Conservation (phyloP, 2,329 filamentous ascomycete species). For the Stachybotrys chlorohalonatus region DNA sequence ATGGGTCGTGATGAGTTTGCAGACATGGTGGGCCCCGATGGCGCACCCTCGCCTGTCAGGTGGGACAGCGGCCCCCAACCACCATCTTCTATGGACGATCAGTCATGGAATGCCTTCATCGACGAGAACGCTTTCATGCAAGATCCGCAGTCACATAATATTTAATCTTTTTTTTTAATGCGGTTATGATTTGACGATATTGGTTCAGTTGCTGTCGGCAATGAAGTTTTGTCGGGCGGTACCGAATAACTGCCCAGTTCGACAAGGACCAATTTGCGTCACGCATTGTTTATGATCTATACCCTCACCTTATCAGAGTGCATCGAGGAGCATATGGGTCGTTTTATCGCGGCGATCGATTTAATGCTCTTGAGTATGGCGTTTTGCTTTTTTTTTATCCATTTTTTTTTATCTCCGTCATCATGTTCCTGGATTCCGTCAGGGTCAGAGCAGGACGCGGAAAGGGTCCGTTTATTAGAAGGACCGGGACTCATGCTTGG, state of each 20-base stretch:
- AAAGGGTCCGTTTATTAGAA: not conserved
- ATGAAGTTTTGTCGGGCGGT: no score
- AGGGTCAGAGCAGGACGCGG: not conserved
- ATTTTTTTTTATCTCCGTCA: not conserved
- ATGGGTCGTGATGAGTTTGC: constrained; percentile 1
- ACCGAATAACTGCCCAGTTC: no score
- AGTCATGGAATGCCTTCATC: constrained; percentile 19
- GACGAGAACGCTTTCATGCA: constrained; percentile 11
- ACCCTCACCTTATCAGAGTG: not conserved
- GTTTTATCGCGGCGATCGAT: not conserved
- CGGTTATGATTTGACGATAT: not conserved
- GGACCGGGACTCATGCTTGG: not conserved
- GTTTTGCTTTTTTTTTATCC: not conserved
- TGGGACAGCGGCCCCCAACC: constrained; percentile 5
- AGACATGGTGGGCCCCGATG: not conserved
- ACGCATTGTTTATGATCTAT: not conserved
- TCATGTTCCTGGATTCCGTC: not conserved
- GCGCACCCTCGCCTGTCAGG: constrained; percentile 1
- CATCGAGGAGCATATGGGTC: no score
- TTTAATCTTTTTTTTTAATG: not conserved
- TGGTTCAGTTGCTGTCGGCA: no score
- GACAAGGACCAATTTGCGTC: not conserved
- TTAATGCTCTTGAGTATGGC: not conserved
- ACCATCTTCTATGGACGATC: constrained; percentile 13
- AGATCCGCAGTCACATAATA: not conserved